These are phyloP conservation scores for Melampsora larici-populina DNA, from an alignment of 1,284 basidiomycete genomes.

Conservation along the genomic window DNA sequence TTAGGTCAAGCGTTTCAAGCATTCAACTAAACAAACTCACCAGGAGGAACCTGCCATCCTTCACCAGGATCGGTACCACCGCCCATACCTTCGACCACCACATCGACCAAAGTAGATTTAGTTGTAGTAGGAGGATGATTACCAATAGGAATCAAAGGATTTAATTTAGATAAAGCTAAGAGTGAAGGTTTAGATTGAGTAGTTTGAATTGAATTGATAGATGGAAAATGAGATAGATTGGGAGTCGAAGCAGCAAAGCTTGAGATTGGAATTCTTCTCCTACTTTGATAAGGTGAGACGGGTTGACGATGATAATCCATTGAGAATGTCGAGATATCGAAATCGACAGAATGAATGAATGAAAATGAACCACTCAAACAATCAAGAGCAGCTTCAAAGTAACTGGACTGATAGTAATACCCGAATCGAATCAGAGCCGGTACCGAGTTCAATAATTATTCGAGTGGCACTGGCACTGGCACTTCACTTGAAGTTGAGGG, in stretches of 20 bases:
- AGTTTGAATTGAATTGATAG: background rate
- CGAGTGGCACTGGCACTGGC: too few species aligned
- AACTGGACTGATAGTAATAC: too few species aligned
- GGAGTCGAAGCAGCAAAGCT: background rate
- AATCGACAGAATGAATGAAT: too few species aligned
- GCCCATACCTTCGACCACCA: slow-evolving; percentile 43
- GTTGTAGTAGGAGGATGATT: slow-evolving; percentile 6
- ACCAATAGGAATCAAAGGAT: background rate
- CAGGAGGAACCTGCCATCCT: slow-evolving; percentile 43
- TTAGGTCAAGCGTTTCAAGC: background rate
- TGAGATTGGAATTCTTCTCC: background rate
- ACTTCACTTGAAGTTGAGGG: too few species aligned
- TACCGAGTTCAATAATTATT: too few species aligned
- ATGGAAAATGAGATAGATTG: background rate
- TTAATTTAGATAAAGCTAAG: slow-evolving; percentile 10
- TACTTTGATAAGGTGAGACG: too few species aligned
- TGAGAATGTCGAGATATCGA: too few species aligned
- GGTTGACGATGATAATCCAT: too few species aligned
- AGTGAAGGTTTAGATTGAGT: slow-evolving; percentile 7
- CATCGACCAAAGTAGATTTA: slow-evolving; percentile 36
- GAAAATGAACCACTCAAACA: too few species aligned
- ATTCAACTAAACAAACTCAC: slow-evolving; percentile 2
- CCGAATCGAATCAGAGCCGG: too few species aligned
- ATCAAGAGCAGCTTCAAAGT: too few species aligned
- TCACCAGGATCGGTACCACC: slow-evolving; percentile 33